A percentile compares a stretch with the other conserved stretches of the same genome.
phyloP scores from a whole-genome alignment of 1,284 basidiomycete species.

The Boletus semigastroideus region DNA sequence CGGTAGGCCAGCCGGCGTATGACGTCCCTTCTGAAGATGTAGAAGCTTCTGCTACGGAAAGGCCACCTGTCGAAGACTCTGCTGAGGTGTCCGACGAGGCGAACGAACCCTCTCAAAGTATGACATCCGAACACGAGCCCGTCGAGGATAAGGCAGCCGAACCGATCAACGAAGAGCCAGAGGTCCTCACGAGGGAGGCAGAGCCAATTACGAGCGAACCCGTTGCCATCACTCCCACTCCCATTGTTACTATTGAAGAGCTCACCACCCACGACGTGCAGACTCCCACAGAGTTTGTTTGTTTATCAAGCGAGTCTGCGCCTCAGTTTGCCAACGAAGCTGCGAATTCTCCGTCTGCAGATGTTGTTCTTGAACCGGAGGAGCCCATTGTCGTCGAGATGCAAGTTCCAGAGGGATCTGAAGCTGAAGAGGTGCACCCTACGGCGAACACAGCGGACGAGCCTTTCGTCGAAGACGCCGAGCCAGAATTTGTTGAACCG shows the following conservation, averaged over 20 bases:
- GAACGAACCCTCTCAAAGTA: background rate
- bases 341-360: background rate
- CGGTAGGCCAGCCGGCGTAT: background rate
- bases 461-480: background rate
- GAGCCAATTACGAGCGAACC: constrained; percentile 1
- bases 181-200: background rate
- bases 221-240: background rate
- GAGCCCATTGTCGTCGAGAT: constrained; percentile 1
- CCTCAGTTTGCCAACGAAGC: constrained; percentile 13
- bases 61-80: background rate
- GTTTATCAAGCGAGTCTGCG: constrained; percentile 3
- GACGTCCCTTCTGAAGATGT: background rate
- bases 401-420: background rate
- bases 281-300: constrained; percentile 1
- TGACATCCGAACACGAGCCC: background rate
- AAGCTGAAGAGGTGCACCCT: background rate
- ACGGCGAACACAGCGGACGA: background rate
- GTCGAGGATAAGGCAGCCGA: background rate
- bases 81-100: background rate
- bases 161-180: background rate
- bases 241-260: constrained; percentile 3
- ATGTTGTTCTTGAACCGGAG: constrained; percentile 1
- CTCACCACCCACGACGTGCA: constrained; percentile 3
- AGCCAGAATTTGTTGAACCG: background rate
- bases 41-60: background rate